Percentiles rank a stretch among this genome's conserved stretches.
Evolutionary conservation across 2,329 filamentous ascomycete genomes (phyloP).

Genomic region (Hypomyces perniciosus): DNA sequence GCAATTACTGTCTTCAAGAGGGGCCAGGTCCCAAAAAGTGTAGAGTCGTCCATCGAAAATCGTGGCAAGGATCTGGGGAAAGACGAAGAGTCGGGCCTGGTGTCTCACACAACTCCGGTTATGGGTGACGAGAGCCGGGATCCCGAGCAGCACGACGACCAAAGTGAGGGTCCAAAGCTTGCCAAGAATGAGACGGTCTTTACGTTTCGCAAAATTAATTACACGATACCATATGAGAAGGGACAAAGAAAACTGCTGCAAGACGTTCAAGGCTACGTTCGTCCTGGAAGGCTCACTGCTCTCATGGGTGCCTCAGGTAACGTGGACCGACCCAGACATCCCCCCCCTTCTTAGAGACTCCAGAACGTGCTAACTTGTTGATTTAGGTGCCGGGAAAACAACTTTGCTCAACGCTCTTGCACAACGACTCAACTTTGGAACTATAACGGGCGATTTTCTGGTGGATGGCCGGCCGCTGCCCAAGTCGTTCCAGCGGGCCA

Average conservation of each 20-base stretch:
- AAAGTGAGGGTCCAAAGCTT: slow-evolving; percentile 37
- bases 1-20: slow-evolving; percentile 58
- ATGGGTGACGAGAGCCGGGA: slow-evolving; percentile 37
- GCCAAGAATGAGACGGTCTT: slow-evolving; percentile 57
- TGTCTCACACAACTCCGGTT: slow-evolving; percentile 52
- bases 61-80: slow-evolving; percentile 38
- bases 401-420: slow-evolving; percentile 69
- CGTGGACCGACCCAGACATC: too few species aligned
- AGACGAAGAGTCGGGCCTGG: slow-evolving; percentile 43
- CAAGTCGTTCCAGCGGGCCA: slow-evolving; percentile 72
- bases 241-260: slow-evolving; percentile 65
- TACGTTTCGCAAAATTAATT: slow-evolving; percentile 47
- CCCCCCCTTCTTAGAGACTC: too few species aligned
- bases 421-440: slow-evolving; percentile 69
- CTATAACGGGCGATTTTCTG: slow-evolving; percentile 71
- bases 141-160: slow-evolving; percentile 24
- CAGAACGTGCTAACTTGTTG: slow-evolving; percentile 16
- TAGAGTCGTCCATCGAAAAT: slow-evolving; percentile 52
- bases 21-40: slow-evolving; percentile 53
- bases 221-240: slow-evolving; percentile 49
- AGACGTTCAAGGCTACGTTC: slow-evolving; percentile 77
- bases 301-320: slow-evolving; percentile 59
- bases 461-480: slow-evolving; percentile 68
- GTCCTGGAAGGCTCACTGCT: slow-evolving; percentile 73
- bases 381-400: slow-evolving; percentile 57